These are phyloP conservation scores for Botrytis fragariae DNA, from an alignment of 2,329 filamentous ascomycete species.

Conservation along the genomic window DNA sequence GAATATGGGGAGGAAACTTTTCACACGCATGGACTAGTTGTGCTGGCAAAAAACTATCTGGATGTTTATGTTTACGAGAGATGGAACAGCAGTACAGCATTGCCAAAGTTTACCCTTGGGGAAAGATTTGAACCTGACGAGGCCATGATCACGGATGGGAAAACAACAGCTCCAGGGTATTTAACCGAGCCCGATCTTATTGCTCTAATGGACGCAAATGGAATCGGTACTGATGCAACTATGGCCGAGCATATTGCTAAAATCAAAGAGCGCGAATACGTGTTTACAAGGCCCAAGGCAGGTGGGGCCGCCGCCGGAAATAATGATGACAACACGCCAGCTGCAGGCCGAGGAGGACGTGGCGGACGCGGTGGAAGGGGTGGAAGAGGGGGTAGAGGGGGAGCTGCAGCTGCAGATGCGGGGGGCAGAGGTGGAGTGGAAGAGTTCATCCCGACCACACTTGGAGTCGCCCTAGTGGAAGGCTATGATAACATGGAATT, in stretches of 20 bases:
- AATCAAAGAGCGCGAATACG: conserved; percentile 88
- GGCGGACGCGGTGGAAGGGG: conserved; percentile 43
- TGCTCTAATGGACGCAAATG: conserved; percentile 95
- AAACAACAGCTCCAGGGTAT: conserved; percentile 80
- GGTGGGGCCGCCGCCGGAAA: conserved; percentile 33
- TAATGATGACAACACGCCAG: conserved; percentile 38
- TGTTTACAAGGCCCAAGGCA: conserved; percentile 58
- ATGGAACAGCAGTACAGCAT: conserved; percentile 82
- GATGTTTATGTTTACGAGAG: conserved; percentile 96
- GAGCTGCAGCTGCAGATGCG: conserved; percentile 41
- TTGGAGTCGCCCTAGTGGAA: conserved; percentile 88
- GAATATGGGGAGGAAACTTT: conserved; percentile 82
- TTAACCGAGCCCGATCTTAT: conserved; percentile 95
- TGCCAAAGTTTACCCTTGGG: conserved; percentile 75
- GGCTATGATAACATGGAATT: conserved; percentile 94
- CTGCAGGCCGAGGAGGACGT: conserved; percentile 42
- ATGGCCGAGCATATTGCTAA: conserved; percentile 99
- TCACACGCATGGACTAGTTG: conserved; percentile 76
- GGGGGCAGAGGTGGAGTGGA: conserved; percentile 55
- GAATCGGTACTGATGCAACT: conserved; percentile 95
- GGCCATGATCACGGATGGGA: conserved; percentile 85
- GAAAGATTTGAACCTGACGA: conserved; percentile 86
- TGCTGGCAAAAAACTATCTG: conserved; percentile 86
- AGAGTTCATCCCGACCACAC: conserved; percentile 88
- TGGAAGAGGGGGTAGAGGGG: conserved; percentile 45